Evolutionary conservation across 768 basidiomycete species (phyloP), one percentile per base, ranked within the genome.

Genomic region (Trametes punicea): DNA sequence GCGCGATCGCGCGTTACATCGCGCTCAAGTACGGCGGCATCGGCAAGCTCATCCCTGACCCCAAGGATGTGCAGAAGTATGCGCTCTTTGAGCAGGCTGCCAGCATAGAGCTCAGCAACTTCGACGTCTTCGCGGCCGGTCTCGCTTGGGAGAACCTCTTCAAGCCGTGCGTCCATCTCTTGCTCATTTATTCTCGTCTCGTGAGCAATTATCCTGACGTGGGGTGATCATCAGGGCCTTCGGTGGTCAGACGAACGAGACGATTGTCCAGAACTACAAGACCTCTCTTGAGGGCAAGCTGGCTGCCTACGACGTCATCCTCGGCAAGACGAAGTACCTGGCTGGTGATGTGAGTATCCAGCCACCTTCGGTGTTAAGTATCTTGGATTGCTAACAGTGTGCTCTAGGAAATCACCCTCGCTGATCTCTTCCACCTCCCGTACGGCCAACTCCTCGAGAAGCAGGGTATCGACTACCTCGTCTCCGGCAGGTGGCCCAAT

Each of bases 1-100:
- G 85, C n/a, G 85, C 86, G 2, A 87, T 88, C 61, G 67, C 64
- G 33, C 77, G 81, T 13, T 89, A 88, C 65, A 63, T 87, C 62
- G 78, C 74, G 31, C 66, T 68, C 34, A 86, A 85, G 67, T 81
- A 82, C 61, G 58, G 56, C 56, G 60, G 48, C 46, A 76, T 83
- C 56, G 83, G 82, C 20, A 55, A 67, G 11, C 74, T 87, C 29
- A 70, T 83, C 26, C 85, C 87, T 13, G 56, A 55, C 49, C 59
- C 53, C 10, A 48, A 48, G 39, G 75, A 75, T 60, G 60, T 62
- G 31, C 65, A 70, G 64, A 70, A 69, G 9, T 46, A 65, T 7
- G 81, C 78, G 2, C 66, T 77, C 10, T 20, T 74, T 71, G 73
- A 74, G 64, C 69, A 70, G 62, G 69, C 68, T 10, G 75, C 75